Evolutionary conservation across 139 green algal genomes (phyloP).

Genomic region (Penium margaritaceum): DNA sequence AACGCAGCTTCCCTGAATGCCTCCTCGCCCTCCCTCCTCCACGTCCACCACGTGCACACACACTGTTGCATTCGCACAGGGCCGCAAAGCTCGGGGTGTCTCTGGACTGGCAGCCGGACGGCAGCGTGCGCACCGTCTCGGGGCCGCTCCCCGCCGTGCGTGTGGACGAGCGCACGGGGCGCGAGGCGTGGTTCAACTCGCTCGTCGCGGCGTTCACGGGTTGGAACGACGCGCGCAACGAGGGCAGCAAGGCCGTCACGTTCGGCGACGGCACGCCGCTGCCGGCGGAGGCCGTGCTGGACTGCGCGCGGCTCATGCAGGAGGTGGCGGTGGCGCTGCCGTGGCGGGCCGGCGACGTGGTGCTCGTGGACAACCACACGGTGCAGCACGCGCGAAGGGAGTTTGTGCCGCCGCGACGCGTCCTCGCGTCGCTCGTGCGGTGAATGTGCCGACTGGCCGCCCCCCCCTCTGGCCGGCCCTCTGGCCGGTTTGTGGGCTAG

Average conservation of each 20-base stretch:
- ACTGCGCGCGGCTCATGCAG: conserved; percentile 18
- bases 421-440: conserved; percentile 34
- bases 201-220: conserved; percentile 39
- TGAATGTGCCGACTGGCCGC: conserved; percentile 20
- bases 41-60: too few species aligned
- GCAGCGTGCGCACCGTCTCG: conserved; percentile 30
- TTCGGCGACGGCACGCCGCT: conserved; percentile 24
- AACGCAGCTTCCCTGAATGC: background rate
- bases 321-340: conserved; percentile 20
- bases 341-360: conserved; percentile 32
- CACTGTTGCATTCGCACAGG: conserved; percentile 7
- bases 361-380: conserved; percentile 28
- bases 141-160: conserved; percentile 8
- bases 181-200: conserved; percentile 37
- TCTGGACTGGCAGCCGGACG: conserved; percentile 30
- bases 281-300: conserved; percentile 20
- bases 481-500: conserved; percentile 3
- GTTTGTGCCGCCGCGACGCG: conserved; percentile 16
- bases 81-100: conserved; percentile 13
- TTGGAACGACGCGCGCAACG: conserved; percentile 41
- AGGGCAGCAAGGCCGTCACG: conserved; percentile 17
- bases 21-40: too few species aligned
- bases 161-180: conserved; percentile 9
- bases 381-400: conserved; percentile 9
- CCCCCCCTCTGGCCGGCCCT: background rate